A percentile compares a stretch with the other conserved stretches of the same genome.
Evolutionary conservation across 495 filamentous ascomycete species (phyloP).

Genomic region (Massariosphaeria phaeospora): DNA sequence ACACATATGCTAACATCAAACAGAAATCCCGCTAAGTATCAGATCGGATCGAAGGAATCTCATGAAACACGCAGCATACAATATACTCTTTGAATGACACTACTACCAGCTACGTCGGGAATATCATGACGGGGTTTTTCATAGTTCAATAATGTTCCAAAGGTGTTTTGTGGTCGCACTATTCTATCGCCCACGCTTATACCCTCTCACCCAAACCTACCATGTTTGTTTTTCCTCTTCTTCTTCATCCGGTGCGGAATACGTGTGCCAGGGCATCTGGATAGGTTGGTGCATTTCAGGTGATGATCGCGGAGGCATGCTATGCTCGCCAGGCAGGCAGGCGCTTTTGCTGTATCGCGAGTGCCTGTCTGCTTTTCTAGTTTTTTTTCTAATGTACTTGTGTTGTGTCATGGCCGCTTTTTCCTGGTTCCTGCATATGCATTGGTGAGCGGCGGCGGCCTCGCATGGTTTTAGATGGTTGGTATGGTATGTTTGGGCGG

Average conservation of each 20-base stretch:
- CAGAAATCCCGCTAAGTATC: slow-evolving; percentile 14
- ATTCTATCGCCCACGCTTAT: slow-evolving; percentile 20
- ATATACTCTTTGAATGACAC: background rate
- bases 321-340: background rate
- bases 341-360: background rate
- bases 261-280: slow-evolving; percentile 18
- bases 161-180: background rate
- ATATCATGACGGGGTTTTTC: slow-evolving; percentile 10
- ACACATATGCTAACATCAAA: slow-evolving; percentile 4
- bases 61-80: background rate
- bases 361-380: too few species aligned
- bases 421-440: slow-evolving; percentile 6
- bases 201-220: slow-evolving; percentile 24
- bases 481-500: background rate
- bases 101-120: background rate
- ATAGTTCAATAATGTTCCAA: slow-evolving; percentile 1
- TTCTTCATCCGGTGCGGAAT: background rate
- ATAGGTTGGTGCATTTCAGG: slow-evolving; percentile 8
- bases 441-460: background rate
- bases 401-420: background rate
- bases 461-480: background rate
- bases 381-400: too few species aligned
- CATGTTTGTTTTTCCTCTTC: background rate
- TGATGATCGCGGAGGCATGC: background rate
- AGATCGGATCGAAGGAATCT: background rate